Evolutionary conservation across 495 filamentous ascomycete genomes (phyloP), one percentile per base, ranked within the genome.

Genomic region (Penicillium ucsense): DNA sequence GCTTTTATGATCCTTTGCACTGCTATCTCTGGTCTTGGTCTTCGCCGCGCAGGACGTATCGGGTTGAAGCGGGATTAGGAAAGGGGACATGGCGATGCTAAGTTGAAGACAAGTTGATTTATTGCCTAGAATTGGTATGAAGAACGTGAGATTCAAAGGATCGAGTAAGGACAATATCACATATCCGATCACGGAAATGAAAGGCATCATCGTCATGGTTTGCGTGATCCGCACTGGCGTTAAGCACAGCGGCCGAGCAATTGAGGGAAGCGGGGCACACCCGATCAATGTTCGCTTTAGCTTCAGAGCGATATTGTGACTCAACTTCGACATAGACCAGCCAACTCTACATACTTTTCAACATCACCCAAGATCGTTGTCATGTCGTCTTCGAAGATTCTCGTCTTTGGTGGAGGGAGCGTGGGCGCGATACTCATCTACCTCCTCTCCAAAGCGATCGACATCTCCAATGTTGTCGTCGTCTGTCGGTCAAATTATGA

Each of bases 1-100:
- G 48, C 43, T 28, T 39, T 38, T 9, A 51, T 51, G 48, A 12
- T 46, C n/a, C 12, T 36, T 9, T 45, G 42, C n/a, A 45, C 43
- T 3, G 43, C 43, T 3, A 45, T 45, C 31, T 45, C 43, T 8
- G 43, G 32, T 3, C 43, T 45, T n/a, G 33, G 43, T 29, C 43
- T 45, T 6, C 43, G 43, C 12, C 35, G 31, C 5, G 36, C 43
- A 10, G 43, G 43, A 10, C 33, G 43, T 1, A 45, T 45, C 36
- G 43, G 43, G 36, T 9, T 45, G 43, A 45, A 45, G 27, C 43
- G 34, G 6, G 43, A 45, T 36, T 45, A 32, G 36, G 33, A 4
- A 20, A 20, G 20, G n/a, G 35, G 43, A 36, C 4, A 8, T 2
- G 41, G n/a, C 0, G 11, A 33, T 12, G 27, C 4, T 31, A 8